Conservation (phyloP, 2,329 filamentous ascomycete species). For the Diaporthe aspalathi region DNA sequence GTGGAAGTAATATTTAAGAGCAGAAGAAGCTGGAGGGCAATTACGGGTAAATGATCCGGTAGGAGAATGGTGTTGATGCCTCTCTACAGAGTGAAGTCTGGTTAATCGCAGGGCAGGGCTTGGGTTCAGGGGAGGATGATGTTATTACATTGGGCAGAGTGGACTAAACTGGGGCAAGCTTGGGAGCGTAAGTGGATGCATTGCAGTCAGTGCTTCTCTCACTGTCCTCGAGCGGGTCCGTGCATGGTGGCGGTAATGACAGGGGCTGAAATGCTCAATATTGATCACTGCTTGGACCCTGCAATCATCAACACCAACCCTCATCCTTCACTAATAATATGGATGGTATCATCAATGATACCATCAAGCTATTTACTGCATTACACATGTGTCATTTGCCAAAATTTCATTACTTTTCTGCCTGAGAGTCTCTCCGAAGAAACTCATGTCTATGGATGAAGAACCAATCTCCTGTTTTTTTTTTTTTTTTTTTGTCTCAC, state of each 20-base stretch:
- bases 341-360: background rate
- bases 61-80: background rate
- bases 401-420: background rate
- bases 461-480: background rate
- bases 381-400: background rate
- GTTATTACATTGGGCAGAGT: conserved; percentile 28
- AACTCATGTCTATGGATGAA: background rate
- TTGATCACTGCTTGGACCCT: no score
- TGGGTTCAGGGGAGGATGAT: conserved; percentile 28
- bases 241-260: background rate
- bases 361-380: background rate
- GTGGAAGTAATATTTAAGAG: background rate
- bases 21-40: background rate
- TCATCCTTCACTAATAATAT: no score
- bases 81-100: conserved; percentile 4
- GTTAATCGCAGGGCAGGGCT: background rate
- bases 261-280: conserved; percentile 3
- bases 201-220: no score
- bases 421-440: background rate
- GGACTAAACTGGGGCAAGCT: conserved; percentile 19
- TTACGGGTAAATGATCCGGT: background rate
- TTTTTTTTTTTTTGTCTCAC: background rate
- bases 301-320: no score
- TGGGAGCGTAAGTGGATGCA: conserved; percentile 27
- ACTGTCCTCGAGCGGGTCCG: conserved; percentile 12